phyloP scores from a whole-genome alignment of 2,329 filamentous ascomycete species.

The Dothistroma pini region DNA sequence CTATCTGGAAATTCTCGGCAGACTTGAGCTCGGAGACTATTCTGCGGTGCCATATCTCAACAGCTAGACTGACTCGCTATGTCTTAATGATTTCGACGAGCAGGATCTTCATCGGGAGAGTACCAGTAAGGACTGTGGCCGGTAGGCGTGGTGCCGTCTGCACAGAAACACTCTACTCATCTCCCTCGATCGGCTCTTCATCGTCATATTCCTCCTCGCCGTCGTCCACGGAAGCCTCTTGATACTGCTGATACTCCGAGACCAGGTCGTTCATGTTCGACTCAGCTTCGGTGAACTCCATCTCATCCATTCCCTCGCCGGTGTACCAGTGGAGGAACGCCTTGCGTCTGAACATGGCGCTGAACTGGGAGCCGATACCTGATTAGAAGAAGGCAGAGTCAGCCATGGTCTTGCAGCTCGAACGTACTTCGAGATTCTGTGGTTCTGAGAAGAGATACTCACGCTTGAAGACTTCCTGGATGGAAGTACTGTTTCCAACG shows the following conservation, averaged over 20 bases:
- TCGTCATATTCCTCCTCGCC: constrained; percentile 94
- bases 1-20: too few species aligned
- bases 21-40: too few species aligned
- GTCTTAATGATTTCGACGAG: too few species aligned
- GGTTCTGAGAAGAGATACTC: constrained; percentile 25
- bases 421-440: too few species aligned
- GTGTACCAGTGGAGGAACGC: constrained; percentile 99
- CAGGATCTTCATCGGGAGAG: too few species aligned
- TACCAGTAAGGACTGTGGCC: too few species aligned
- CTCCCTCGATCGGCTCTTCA: constrained; percentile 69
- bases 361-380: constrained; percentile 92
- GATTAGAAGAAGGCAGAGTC: background rate
- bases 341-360: constrained; percentile 99
- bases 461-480: constrained; percentile 99
- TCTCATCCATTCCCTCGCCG: constrained; percentile 99
- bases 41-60: too few species aligned
- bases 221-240: constrained; percentile 96
- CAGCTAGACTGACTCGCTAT: too few species aligned
- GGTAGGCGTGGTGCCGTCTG: too few species aligned
- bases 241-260: constrained; percentile 99
- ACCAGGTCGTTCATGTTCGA: constrained; percentile 99
- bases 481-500: constrained; percentile 98
- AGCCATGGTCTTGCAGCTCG: background rate
- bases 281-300: constrained; percentile 99
- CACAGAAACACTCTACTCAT: constrained; percentile 54